Percentiles rank a stretch among this genome's conserved stretches.
phyloP scores from a whole-genome alignment of 306 rosid genomes.

The Medicago truncatula region MtrunA17r5.0-ANR NC_053048.1:2575501-2576000 shows the following conservation, averaged over 20 bases:
- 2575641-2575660: constrained; percentile 6
- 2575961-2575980: too few species aligned
- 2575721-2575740: too few species aligned
- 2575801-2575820: constrained; percentile 74
- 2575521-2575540: constrained; percentile 64
- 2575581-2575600: constrained; percentile 47
- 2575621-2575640: constrained; percentile 76
- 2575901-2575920: too few species aligned
- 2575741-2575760: too few species aligned
- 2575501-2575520: background rate
- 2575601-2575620: constrained; percentile 77
- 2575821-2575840: constrained; percentile 48
- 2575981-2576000: too few species aligned
- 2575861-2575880: too few species aligned
- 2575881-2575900: too few species aligned
- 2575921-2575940: too few species aligned
- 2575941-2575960: too few species aligned
- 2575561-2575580: constrained; percentile 48
- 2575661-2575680: constrained; percentile 49
- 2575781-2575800: constrained; percentile 92
- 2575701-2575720: background rate
- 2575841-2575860: constrained; percentile 60
- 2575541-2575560: constrained; percentile 60
- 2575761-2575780: constrained; percentile 10
- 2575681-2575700: background rate